Evolutionary conservation across 352 stramenopile species (phyloP).

Genomic region (Hyaloperonospora brassicae): DNA sequence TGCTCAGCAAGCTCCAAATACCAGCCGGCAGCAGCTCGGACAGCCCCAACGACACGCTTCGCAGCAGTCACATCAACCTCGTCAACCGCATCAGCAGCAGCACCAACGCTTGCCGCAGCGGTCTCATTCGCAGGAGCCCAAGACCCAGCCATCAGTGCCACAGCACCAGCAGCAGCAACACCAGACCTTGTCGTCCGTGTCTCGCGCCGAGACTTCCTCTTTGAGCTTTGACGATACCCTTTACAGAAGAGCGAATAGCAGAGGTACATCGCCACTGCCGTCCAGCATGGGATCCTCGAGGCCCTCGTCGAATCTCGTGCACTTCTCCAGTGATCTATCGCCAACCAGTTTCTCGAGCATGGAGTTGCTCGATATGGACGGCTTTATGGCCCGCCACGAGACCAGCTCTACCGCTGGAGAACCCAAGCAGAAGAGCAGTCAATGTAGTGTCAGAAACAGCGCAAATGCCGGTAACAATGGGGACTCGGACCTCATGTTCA

Average conservation of each 20-base stretch:
- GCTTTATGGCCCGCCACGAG: slow-evolving; percentile 31
- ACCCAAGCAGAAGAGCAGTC: slow-evolving; percentile 20
- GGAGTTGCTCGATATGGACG: slow-evolving; percentile 39
- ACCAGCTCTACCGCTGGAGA: slow-evolving; percentile 17
- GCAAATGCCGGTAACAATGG: slow-evolving; percentile 33
- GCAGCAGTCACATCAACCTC: slow-evolving; percentile 29
- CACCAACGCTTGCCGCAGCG: slow-evolving; percentile 21
- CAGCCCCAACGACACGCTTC: slow-evolving; percentile 16
- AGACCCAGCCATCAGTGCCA: slow-evolving; percentile 20
- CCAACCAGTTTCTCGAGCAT: slow-evolving; percentile 52
- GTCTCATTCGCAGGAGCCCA: slow-evolving; percentile 17
- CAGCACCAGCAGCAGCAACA: slow-evolving; percentile 23
- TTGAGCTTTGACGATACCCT: slow-evolving; percentile 51
- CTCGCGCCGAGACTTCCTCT: slow-evolving; percentile 37
- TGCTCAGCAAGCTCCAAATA: slow-evolving; percentile 18
- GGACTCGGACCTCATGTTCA: slow-evolving; percentile 65
- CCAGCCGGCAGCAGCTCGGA: slow-evolving; percentile 20
- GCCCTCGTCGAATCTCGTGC: slow-evolving; percentile 45
- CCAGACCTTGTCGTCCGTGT: slow-evolving; percentile 24
- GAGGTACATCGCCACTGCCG: slow-evolving; percentile 48
- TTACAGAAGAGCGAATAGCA: slow-evolving; percentile 50
- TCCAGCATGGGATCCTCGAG: slow-evolving; percentile 32
- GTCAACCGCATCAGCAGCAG: slow-evolving; percentile 26
- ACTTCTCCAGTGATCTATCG: slow-evolving; percentile 53
- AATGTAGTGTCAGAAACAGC: slow-evolving; percentile 25